phyloP scores from a whole-genome alignment of 495 filamentous ascomycete species.

The Aspergillus coremiiformis region DNA sequence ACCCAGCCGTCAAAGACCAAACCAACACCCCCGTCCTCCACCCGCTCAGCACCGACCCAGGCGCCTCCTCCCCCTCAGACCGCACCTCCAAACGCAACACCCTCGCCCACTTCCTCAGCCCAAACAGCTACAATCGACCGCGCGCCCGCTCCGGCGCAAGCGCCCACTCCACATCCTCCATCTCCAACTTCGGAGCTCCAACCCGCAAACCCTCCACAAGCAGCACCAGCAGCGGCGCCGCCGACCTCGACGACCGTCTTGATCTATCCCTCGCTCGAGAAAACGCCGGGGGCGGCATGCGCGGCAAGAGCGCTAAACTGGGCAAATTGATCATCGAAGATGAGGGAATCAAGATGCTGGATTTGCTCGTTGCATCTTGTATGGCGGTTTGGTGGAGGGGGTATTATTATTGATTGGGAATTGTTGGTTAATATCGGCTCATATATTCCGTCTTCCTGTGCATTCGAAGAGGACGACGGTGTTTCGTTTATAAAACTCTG shows the following conservation, averaged over 20 bases:
- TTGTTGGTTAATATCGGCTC: not conserved
- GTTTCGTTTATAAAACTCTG: too few relatives aligned
- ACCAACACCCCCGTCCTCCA: not conserved
- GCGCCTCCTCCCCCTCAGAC: not conserved
- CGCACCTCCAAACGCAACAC: conserved; percentile 24
- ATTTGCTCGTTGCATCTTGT: conserved; percentile 85
- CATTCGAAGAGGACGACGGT: too few relatives aligned
- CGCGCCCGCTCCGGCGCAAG: conserved; percentile 26
- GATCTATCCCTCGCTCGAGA: conserved; percentile 72
- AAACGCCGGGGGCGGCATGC: conserved; percentile 69
- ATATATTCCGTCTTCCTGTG: conserved; percentile 48
- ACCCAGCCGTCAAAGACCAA: conserved; percentile 10
- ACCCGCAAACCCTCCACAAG: conserved; percentile 16
- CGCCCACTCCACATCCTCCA: not conserved
- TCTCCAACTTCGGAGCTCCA: not conserved
- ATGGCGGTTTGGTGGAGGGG: conserved; percentile 89
- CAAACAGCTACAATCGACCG: conserved; percentile 24
- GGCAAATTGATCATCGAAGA: conserved; percentile 88
- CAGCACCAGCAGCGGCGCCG: conserved; percentile 2
- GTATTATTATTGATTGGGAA: conserved; percentile 52
- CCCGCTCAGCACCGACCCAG: conserved; percentile 4
- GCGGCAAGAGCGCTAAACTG: conserved; percentile 80
- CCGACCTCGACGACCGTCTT: conserved; percentile 34
- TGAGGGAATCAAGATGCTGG: conserved; percentile 91
- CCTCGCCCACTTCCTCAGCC: conserved; percentile 31